phyloP scores from a whole-genome alignment of 345 rosid species.

The Eucalyptus curtisii region DNA sequence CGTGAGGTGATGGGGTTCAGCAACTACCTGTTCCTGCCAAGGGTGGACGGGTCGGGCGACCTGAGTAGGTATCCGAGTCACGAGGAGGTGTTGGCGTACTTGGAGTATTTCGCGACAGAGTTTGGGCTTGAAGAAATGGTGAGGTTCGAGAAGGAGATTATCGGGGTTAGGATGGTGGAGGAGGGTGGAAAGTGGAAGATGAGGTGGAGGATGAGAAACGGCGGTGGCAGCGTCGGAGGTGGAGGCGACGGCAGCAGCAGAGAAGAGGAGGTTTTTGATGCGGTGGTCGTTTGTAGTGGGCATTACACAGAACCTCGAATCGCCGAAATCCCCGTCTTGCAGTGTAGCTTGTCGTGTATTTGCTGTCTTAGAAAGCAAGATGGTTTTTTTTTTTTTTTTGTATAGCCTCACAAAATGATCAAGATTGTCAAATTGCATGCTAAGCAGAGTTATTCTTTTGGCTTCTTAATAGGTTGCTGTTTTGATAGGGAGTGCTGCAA shows the following conservation, averaged over 20 bases:
- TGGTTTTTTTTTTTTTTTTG: not conserved
- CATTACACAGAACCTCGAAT: constrained; percentile 56
- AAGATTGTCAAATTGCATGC: not conserved
- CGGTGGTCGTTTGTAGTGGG: constrained; percentile 63
- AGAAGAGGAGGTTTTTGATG: constrained; percentile 47
- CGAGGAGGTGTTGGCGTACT: constrained; percentile 44
- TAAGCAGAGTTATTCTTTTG: not conserved
- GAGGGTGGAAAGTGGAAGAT: constrained; percentile 39
- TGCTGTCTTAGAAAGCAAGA: not conserved
- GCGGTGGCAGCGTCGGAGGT: too few relatives aligned
- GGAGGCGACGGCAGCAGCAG: not conserved
- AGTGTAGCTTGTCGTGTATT: not conserved
- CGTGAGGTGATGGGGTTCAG: constrained; percentile 73
- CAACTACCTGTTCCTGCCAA: constrained; percentile 47
- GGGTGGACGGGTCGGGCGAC: constrained; percentile 19
- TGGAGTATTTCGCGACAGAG: constrained; percentile 46
- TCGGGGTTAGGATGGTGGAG: constrained; percentile 13
- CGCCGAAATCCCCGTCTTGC: constrained; percentile 37
- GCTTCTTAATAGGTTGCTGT: constrained; percentile 37
- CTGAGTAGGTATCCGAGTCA: constrained; percentile 68
- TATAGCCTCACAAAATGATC: too few relatives aligned
- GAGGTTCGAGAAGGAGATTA: constrained; percentile 45
- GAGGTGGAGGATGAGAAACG: not conserved
- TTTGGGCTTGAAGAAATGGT: constrained; percentile 52
- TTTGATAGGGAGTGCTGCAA: constrained; percentile 58